Evolutionary conservation across 805 yeast species (phyloP).

Genomic region (Kodamaea neixiangensis): DNA sequence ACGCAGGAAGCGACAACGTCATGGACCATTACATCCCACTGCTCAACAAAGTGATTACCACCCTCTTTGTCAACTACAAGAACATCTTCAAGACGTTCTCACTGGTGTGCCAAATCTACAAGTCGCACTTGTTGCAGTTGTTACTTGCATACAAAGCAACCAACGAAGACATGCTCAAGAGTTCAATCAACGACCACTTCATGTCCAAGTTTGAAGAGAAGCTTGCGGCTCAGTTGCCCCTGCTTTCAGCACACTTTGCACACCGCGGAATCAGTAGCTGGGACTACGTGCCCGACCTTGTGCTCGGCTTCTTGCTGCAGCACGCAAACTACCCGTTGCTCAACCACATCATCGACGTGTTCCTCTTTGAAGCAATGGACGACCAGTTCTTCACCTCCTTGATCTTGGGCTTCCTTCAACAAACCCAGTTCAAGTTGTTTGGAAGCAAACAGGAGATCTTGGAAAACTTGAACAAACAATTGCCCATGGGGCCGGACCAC

Average conservation of each 20-base stretch:
- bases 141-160: conserved; percentile 10
- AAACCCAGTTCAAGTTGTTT: conserved; percentile 49
- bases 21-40: conserved; percentile 34
- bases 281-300: conserved; percentile 42
- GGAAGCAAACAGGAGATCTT: conserved; percentile 52
- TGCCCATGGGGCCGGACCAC: conserved; percentile 5
- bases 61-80: conserved; percentile 37
- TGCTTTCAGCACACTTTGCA: conserved; percentile 52
- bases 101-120: conserved; percentile 40
- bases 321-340: conserved; percentile 45
- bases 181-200: conserved; percentile 14
- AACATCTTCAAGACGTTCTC: conserved; percentile 38
- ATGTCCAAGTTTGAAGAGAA: conserved; percentile 46
- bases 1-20: conserved; percentile 10
- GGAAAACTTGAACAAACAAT: conserved; percentile 23
- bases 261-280: conserved; percentile 41
- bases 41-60: conserved; percentile 40
- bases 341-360: conserved; percentile 56
- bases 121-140: conserved; percentile 27
- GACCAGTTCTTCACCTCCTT: conserved; percentile 49
- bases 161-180: conserved; percentile 6
- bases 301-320: conserved; percentile 48
- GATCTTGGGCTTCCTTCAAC: conserved; percentile 52
- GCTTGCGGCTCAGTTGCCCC: conserved; percentile 43
- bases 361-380: conserved; percentile 54